These are phyloP conservation scores for Dryas alaskensis DNA, from an alignment of 306 rosid species.

Conservation along the genomic window DNA sequence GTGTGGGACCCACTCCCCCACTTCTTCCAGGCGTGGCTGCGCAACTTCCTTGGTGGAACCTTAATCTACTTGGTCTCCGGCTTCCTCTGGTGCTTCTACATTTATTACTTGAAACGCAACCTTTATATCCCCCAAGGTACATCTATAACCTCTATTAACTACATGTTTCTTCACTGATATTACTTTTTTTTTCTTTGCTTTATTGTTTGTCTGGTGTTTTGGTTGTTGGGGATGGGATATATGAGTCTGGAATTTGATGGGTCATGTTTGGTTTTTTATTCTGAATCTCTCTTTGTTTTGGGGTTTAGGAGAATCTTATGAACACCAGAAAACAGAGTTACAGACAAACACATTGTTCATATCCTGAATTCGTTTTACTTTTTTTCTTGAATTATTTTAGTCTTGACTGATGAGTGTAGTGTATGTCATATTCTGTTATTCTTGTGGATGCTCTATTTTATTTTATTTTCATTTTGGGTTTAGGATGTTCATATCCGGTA, in stretches of 20 bases:
- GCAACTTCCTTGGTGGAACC: slow-evolving; percentile 73
- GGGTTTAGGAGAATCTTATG: not conserved
- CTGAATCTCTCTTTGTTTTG: not conserved
- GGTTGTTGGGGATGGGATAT: not conserved
- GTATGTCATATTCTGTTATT: not conserved
- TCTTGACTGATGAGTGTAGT: not conserved
- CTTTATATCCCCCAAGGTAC: slow-evolving; percentile 73
- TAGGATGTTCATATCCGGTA: not conserved
- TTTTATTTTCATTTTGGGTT: too few relatives aligned
- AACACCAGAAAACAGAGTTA: not conserved
- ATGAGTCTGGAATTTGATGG: slow-evolving; percentile 3
- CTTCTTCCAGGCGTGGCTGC: slow-evolving; percentile 75
- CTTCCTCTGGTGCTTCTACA: slow-evolving; percentile 69
- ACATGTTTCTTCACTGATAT: too few relatives aligned
- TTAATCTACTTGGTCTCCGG: slow-evolving; percentile 63
- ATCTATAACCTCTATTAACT: too few relatives aligned
- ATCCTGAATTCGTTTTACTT: too few relatives aligned
- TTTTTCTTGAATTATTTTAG: too few relatives aligned
- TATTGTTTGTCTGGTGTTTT: not conserved
- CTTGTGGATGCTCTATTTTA: not conserved
- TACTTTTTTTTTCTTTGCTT: not conserved
- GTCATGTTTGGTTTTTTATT: not conserved
- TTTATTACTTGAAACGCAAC: slow-evolving; percentile 69
- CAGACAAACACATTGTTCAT: not conserved
- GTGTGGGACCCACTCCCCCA: slow-evolving; percentile 65